These are phyloP conservation scores for Paramecium caudatum DNA, from an alignment of 73 alveolate species.

Conservation along the genomic window DNA sequence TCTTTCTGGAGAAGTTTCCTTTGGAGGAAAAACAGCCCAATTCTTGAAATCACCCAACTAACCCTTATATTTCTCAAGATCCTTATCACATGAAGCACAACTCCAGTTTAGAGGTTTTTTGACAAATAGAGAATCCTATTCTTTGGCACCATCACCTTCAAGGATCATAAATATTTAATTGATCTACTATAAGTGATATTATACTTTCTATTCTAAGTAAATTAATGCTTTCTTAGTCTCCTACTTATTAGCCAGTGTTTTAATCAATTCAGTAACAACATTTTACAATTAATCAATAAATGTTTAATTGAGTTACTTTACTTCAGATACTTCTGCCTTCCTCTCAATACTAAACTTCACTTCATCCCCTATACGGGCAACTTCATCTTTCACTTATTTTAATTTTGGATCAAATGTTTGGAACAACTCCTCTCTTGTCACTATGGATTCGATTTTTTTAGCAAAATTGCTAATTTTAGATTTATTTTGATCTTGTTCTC, in stretches of 20 bases:
- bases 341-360: slow-evolving; percentile 50
- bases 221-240: slow-evolving; percentile 70
- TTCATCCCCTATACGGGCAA: slow-evolving; percentile 19
- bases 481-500: slow-evolving; percentile 17
- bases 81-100: slow-evolving; percentile 78
- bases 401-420: slow-evolving; percentile 44
- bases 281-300: slow-evolving; percentile 64
- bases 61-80: slow-evolving; percentile 70
- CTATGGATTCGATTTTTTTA: slow-evolving; percentile 31
- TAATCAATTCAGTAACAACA: slow-evolving; percentile 64
- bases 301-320: slow-evolving; percentile 21
- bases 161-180: slow-evolving; percentile 49
- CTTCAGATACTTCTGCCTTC: slow-evolving; percentile 69
- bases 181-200: slow-evolving; percentile 3
- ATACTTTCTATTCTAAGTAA: slow-evolving; percentile 73
- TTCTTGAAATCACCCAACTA: slow-evolving; percentile 65
- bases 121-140: slow-evolving; percentile 51
- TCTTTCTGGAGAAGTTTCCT: slow-evolving; percentile 77
- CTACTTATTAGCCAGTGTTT: slow-evolving; percentile 67
- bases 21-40: slow-evolving; percentile 77
- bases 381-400: slow-evolving; percentile 69
- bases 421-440: slow-evolving; percentile 26
- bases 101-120: slow-evolving; percentile 73
- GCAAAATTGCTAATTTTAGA: slow-evolving; percentile 12
- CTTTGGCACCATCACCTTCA: slow-evolving; percentile 67